phyloP scores from a whole-genome alignment of 2,329 filamentous ascomycete genomes.

The Lachnellula suecica region DNA sequence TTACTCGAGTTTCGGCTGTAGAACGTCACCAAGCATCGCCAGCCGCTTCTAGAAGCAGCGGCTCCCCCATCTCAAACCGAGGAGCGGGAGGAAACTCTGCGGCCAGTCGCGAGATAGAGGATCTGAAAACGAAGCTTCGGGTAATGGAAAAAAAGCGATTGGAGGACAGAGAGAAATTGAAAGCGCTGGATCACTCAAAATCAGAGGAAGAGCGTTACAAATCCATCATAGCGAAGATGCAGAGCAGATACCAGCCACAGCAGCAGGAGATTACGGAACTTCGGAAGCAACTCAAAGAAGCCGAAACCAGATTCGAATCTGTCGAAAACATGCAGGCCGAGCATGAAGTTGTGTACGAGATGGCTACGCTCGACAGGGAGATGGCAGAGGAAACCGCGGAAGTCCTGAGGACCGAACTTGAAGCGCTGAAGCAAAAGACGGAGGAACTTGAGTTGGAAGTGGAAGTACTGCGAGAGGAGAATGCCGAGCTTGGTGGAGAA shows the following conservation, averaged over 20 bases:
- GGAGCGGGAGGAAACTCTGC: constrained; percentile 24
- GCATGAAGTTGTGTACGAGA: constrained; percentile 80
- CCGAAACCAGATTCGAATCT: constrained; percentile 65
- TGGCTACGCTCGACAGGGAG: constrained; percentile 86
- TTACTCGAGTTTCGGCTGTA: constrained; percentile 25
- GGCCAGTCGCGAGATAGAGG: constrained; percentile 67
- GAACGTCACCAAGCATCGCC: constrained; percentile 23
- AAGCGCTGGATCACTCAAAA: constrained; percentile 73
- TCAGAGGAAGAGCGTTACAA: constrained; percentile 78
- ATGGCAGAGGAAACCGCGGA: constrained; percentile 96
- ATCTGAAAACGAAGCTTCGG: constrained; percentile 82
- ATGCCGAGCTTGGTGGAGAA: constrained; percentile 76
- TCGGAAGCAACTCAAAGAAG: constrained; percentile 75
- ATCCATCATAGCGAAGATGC: constrained; percentile 83
- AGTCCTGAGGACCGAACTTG: constrained; percentile 75
- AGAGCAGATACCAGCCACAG: constrained; percentile 83
- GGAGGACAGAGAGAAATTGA: constrained; percentile 84
- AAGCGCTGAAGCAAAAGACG: constrained; percentile 69
- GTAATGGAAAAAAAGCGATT: constrained; percentile 83
- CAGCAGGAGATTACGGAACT: constrained; percentile 77
- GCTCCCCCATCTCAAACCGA: constrained; percentile 25
- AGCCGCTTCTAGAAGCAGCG: constrained; percentile 21
- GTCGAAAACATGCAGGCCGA: constrained; percentile 77
- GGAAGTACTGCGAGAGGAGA: constrained; percentile 85
- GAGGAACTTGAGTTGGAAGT: constrained; percentile 88